Percentiles rank a stretch among this genome's conserved stretches.
Evolutionary conservation across 371 early-diverging fungal species (phyloP).

Genomic region (Smittium culicis): DNA sequence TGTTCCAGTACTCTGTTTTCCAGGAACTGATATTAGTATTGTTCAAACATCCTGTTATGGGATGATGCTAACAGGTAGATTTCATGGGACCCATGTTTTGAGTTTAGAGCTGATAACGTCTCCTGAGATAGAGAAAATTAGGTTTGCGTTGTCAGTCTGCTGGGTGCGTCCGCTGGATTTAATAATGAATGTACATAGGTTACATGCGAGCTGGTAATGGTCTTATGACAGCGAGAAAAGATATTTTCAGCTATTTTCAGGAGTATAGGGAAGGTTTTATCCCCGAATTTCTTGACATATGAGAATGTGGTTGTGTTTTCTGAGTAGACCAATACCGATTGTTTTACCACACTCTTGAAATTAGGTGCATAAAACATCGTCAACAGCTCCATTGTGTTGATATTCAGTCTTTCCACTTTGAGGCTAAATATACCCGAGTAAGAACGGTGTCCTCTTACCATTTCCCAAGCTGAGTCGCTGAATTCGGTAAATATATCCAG

Average conservation of each 20-base stretch:
- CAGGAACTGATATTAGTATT: no score
- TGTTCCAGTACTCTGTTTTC: no score
- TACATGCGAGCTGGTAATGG: constrained; percentile 1
- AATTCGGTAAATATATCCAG: background rate
- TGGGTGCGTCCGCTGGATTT: background rate
- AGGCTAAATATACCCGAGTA: background rate
- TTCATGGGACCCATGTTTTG: no score
- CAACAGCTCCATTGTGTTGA: background rate
- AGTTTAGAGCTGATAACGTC: no score
- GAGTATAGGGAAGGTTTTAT: background rate
- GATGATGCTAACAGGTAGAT: no score
- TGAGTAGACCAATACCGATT: background rate
- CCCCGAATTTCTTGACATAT: background rate
- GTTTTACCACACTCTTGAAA: background rate
- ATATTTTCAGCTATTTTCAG: background rate
- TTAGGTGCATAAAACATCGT: background rate
- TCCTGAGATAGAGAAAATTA: background rate
- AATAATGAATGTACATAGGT: background rate
- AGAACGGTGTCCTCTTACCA: background rate
- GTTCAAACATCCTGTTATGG: no score
- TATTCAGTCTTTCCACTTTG: background rate
- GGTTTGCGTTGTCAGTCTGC: background rate
- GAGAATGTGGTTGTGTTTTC: constrained; percentile 7
- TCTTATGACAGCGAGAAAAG: background rate
- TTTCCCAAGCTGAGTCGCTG: background rate